Percentiles rank a stretch among this genome's conserved stretches.
Conservation (phyloP, 2,329 filamentous ascomycete species). For the Ascochyta pisi region DNA sequence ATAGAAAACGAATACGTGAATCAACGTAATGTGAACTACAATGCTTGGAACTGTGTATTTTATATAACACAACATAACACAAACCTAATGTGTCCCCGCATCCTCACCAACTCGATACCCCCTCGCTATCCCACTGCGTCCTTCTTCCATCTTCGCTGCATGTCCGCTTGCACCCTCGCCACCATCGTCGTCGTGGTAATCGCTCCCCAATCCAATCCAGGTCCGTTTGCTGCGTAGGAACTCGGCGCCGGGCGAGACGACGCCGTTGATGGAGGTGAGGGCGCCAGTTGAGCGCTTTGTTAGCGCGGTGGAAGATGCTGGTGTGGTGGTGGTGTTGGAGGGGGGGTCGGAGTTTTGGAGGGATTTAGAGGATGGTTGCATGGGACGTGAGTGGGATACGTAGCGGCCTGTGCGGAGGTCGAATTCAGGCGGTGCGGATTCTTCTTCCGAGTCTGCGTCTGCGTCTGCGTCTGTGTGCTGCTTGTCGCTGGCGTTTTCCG, state of each 20-base stretch:
- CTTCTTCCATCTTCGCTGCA: conserved; percentile 79
- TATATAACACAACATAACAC: too few species aligned
- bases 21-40: too few species aligned
- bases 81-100: conserved; percentile 15
- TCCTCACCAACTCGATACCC: conserved; percentile 79
- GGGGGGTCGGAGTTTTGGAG: conserved; percentile 30
- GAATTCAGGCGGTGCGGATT: conserved; percentile 80
- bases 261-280: conserved; percentile 80
- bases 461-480: conserved; percentile 26
- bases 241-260: conserved; percentile 90
- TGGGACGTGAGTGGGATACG: conserved; percentile 78
- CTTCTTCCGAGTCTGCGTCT: conserved; percentile 68
- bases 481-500: too few species aligned
- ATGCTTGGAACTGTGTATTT: too few species aligned
- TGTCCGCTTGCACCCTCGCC: conserved; percentile 64
- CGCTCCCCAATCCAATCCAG: conserved; percentile 90
- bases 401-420: conserved; percentile 89
- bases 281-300: conserved; percentile 72
- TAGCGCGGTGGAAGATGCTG: conserved; percentile 59
- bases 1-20: too few species aligned
- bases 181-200: conserved; percentile 69
- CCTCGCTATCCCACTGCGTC: conserved; percentile 83
- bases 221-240: conserved; percentile 81
- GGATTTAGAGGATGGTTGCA: conserved; percentile 47
- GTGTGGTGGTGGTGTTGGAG: background rate